Evolutionary conservation across 306 rosid species (phyloP), one percentile per base, ranked within the genome.

Genomic region (Medicago lupulina): DNA sequence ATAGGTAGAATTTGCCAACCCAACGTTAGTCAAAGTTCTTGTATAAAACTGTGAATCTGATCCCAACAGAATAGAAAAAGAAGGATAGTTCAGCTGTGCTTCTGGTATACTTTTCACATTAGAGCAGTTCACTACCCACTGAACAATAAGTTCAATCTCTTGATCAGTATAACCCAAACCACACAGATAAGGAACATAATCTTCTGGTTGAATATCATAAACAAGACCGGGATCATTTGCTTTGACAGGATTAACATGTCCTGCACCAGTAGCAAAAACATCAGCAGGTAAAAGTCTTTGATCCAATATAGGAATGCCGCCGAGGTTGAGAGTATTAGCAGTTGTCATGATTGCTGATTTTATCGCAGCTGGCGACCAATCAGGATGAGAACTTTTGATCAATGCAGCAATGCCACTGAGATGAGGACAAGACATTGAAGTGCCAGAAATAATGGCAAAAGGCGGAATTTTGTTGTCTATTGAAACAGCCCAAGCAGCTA

Each of bases 361-460:
- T 10, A 88, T 84, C 5, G 90, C 87, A 3, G 91, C 91, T 0
- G 87, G 93, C 8, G 91, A 87, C 96, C 91, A 90, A 17, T 87
- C 84, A 7, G 90, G 89, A 67, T 85, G 91, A 5, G 90, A 67
- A 9, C 82, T 88, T 66, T 83, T 87, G 68, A 90, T 86, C 72
- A 88, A 46, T 2, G 93, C 88, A 12, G 90, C 91, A 47, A 85
- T 47, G 15, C 96, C 90, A 19, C 87, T 84, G 0, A 88, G 80
- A 65, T 88, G 91, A 41, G 90, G 90, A 38, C 90, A 84, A 7
- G 93, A 83, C 89, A 85, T 85, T 36, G 93, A 87, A 18, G 88
- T 89, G 0, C 89, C 86, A 0, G 84, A 85, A 63, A 85, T 58
- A 2, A 87, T 14, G 9, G 78, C 23, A 59, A 62, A 81, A 0